phyloP scores from a whole-genome alignment of 2,329 filamentous ascomycete species.

The Leptographium galeiforme region DNA sequence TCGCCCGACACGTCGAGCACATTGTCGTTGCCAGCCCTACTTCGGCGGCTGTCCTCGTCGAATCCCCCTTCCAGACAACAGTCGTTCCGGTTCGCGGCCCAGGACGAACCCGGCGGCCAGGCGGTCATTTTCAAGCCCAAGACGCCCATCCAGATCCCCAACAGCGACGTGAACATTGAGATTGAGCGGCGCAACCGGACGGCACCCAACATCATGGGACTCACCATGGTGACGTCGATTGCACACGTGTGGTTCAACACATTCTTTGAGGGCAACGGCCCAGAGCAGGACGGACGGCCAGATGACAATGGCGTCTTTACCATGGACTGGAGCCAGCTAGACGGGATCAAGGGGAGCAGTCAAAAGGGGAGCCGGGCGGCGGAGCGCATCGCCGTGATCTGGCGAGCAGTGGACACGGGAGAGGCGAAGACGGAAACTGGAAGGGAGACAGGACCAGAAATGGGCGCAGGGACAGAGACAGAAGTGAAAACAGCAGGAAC shows the following conservation, averaged over 20 bases:
- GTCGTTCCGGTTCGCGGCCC: slow-evolving; percentile 3
- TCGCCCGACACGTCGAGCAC: background rate
- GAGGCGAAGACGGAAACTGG: slow-evolving; percentile 11
- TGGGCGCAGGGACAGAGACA: background rate
- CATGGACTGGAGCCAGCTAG: slow-evolving; percentile 57
- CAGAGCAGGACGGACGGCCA: slow-evolving; percentile 51
- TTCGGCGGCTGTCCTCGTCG: background rate
- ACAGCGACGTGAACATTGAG: slow-evolving; percentile 80
- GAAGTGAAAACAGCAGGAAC: slow-evolving; percentile 6
- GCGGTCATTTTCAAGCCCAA: slow-evolving; percentile 67
- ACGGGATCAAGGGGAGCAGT: slow-evolving; percentile 83
- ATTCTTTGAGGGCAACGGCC: slow-evolving; percentile 75
- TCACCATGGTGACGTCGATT: slow-evolving; percentile 83
- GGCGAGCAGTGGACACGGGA: slow-evolving; percentile 37
- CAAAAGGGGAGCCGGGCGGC: slow-evolving; percentile 71
- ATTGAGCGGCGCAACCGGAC: slow-evolving; percentile 77
- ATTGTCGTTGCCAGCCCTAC: background rate
- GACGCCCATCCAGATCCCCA: slow-evolving; percentile 55
- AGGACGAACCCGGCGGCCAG: slow-evolving; percentile 44
- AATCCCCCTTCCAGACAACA: background rate
- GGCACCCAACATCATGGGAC: slow-evolving; percentile 54
- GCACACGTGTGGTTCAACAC: slow-evolving; percentile 96
- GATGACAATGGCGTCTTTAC: slow-evolving; percentile 52
- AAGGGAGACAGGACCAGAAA: background rate
- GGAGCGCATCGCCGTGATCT: slow-evolving; percentile 74